These are phyloP conservation scores for Sclerotiophoma versabilis DNA, from an alignment of 2,329 filamentous ascomycete genomes.

Conservation along the genomic window DNA sequence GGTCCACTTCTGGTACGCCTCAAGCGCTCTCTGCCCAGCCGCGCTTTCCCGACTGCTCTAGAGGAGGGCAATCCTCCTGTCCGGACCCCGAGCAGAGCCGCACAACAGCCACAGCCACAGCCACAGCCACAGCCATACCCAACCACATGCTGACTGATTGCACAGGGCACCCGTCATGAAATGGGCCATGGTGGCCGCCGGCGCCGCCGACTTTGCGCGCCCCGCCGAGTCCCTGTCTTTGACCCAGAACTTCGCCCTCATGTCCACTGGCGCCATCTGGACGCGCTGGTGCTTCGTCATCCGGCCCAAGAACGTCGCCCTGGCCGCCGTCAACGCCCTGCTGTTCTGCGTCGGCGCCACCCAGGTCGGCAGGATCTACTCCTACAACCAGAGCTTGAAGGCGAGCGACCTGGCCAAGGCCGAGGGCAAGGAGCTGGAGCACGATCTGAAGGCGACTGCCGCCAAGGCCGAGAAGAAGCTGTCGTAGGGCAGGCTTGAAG, in stretches of 20 bases:
- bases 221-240: slow-evolving; percentile 92
- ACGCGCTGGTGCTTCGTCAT: slow-evolving; percentile 99
- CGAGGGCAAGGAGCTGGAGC: slow-evolving; percentile 44
- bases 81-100: not conserved
- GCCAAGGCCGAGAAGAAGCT: slow-evolving; percentile 38
- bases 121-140: not conserved
- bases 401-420: slow-evolving; percentile 48
- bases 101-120: not conserved
- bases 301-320: slow-evolving; percentile 87
- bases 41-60: not conserved
- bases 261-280: slow-evolving; percentile 93
- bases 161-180: slow-evolving; percentile 90
- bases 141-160: slow-evolving; percentile 3
- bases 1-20: slow-evolving; percentile 92
- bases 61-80: not conserved
- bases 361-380: slow-evolving; percentile 79
- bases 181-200: slow-evolving; percentile 91
- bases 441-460: slow-evolving; percentile 41
- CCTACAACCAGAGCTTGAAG: slow-evolving; percentile 70
- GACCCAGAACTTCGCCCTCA: slow-evolving; percentile 89
- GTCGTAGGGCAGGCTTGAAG: slow-evolving; percentile 1
- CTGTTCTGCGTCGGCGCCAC: slow-evolving; percentile 85
- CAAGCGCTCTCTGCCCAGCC: not conserved
- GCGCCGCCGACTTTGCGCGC: slow-evolving; percentile 88
- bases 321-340: slow-evolving; percentile 98